Percentiles rank a stretch among this genome's conserved stretches.
Conservation (phyloP, 2,329 filamentous ascomycete genomes). For the Coleophoma cylindrospora region DNA sequence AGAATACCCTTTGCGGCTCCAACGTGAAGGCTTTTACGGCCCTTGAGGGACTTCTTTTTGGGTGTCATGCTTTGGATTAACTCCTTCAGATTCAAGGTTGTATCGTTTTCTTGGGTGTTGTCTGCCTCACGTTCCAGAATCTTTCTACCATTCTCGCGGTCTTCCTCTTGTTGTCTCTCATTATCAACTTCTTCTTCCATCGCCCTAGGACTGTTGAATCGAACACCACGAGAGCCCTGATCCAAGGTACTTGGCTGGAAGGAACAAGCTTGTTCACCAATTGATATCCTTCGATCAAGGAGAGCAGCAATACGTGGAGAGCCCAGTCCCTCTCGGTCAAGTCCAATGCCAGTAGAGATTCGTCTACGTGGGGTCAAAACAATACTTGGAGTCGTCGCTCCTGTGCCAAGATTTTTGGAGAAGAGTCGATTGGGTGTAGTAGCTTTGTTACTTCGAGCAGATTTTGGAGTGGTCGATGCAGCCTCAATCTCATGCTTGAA, state of each 20-base stretch:
- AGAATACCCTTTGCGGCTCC: slow-evolving; percentile 69
- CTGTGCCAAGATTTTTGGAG: slow-evolving; percentile 46
- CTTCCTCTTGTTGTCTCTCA: slow-evolving; percentile 55
- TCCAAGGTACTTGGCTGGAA: slow-evolving; percentile 51
- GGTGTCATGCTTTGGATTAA: slow-evolving; percentile 76
- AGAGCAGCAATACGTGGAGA: slow-evolving; percentile 70
- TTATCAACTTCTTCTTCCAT: slow-evolving; percentile 60
- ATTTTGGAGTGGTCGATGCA: slow-evolving; percentile 20
- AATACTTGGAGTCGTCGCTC: slow-evolving; percentile 56
- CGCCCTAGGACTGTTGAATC: slow-evolving; percentile 60
- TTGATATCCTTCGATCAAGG: slow-evolving; percentile 65
- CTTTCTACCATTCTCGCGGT: slow-evolving; percentile 53
- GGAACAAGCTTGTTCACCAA: slow-evolving; percentile 58
- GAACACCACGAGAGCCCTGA: slow-evolving; percentile 39
- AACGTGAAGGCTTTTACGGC: slow-evolving; percentile 72
- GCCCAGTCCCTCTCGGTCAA: slow-evolving; percentile 66
- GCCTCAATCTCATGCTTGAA: slow-evolving; percentile 33
- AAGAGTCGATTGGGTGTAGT: slow-evolving; percentile 42
- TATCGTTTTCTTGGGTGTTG: slow-evolving; percentile 50
- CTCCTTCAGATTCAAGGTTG: slow-evolving; percentile 64
- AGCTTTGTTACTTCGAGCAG: slow-evolving; percentile 28
- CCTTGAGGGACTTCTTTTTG: slow-evolving; percentile 61
- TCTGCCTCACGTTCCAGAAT: slow-evolving; percentile 49
- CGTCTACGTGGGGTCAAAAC: slow-evolving; percentile 57
- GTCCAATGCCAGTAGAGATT: slow-evolving; percentile 62